Evolutionary conservation across 2,329 filamentous ascomycete species (phyloP), one percentile per base, ranked within the genome.

Genomic region (Pestalotiopsis sp.): DNA sequence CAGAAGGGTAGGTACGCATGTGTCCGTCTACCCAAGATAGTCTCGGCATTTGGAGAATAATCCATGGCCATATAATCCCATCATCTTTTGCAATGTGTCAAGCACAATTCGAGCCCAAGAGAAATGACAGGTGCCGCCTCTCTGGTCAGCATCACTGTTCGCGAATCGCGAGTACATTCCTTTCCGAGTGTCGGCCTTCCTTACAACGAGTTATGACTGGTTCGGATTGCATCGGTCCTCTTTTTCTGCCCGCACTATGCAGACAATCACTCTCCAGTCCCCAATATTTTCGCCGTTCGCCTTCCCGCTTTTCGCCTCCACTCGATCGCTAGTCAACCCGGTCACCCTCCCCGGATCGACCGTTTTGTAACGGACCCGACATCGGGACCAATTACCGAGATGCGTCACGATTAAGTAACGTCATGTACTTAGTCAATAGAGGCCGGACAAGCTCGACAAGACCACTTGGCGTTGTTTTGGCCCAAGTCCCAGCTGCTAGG

Each of bases 391-490:
- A 52, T 36, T 36, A 36, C 31, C 25, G 59, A 27, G 27, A 62
- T 62, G 59, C 59, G 59, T 62, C 59, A 62, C 36, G 59, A 62
- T 36, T n/a, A 36, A 62, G 27, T 62, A 39, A 62, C 27, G 59
- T 62, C 59, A 62, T 62, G 59, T 62, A 62, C 59, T 62, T 41
- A 38, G 25, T 38, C 27, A 52, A 52, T n/a, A 17, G 14, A 62
- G 23, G 14, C 27, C 27, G 9, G 57, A 62, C 31, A 36, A 36
- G 31, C 7, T 5, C 31, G 57, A 62, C 31, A 9, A 36, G 31
- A 36, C 7, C 31, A 36, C 31, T 36, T 36, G 31, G 31, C 31
- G 31, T 36, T 36, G 6, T 7, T 36, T 36, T 31, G 27, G 27
- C 27, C 27, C 31, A 36, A 36, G 31, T 36, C 31, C 31, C 31